Percentiles rank a stretch among this genome's conserved stretches.
Evolutionary conservation across 306 rosid species (phyloP).

Genomic region (Fragaria nilgerrensis): DNA sequence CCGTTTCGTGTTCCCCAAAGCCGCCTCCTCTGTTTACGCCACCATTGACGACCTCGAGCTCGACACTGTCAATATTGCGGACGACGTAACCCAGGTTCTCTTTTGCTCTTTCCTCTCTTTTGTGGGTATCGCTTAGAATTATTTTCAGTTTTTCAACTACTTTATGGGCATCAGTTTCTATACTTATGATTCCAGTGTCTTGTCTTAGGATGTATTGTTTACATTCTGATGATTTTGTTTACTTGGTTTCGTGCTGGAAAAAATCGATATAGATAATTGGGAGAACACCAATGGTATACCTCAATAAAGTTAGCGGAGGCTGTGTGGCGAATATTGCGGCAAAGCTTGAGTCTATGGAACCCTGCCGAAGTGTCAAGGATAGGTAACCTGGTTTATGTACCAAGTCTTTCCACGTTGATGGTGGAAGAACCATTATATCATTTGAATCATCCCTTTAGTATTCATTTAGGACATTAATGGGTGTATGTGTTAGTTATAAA

Average conservation of each 20-base stretch:
- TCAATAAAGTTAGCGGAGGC: constrained; percentile 73
- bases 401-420: background rate
- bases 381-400: constrained; percentile 42
- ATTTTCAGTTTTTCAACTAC: background rate
- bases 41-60: constrained; percentile 54
- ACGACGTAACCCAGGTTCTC: constrained; percentile 84
- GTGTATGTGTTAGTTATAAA: constrained; percentile 4
- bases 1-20: constrained; percentile 27
- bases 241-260: constrained; percentile 14
- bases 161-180: background rate
- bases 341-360: constrained; percentile 97
- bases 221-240: background rate
- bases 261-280: constrained; percentile 67
- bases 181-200: too few relatives aligned
- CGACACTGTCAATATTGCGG: constrained; percentile 85
- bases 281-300: constrained; percentile 93
- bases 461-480: constrained; percentile 1
- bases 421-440: constrained; percentile 18
- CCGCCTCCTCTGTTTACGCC: constrained; percentile 37
- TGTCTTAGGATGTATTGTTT: too few relatives aligned
- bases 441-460: constrained; percentile 7
- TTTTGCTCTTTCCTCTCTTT: background rate
- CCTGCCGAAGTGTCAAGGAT: constrained; percentile 95
- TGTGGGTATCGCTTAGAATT: too few relatives aligned
- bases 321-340: constrained; percentile 88